phyloP scores from a whole-genome alignment of 352 stramenopile species.

The Phytophthora lateralis region DNA sequence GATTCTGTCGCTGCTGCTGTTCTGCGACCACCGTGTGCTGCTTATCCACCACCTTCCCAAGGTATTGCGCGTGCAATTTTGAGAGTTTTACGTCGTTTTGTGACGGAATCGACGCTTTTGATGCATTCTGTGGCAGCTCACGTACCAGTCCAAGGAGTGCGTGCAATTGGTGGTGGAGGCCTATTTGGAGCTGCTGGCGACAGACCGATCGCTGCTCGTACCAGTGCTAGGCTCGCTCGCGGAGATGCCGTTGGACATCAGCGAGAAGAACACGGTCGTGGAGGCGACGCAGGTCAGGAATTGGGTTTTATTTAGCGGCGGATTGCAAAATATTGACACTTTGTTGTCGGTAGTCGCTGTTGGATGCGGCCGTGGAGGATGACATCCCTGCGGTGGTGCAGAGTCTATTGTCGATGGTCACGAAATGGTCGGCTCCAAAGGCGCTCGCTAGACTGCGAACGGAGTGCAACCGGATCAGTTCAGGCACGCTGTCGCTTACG shows the following conservation, averaged over 20 bases:
- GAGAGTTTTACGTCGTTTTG: background rate
- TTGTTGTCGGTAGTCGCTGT: conserved; percentile 43
- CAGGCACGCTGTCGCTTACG: conserved; percentile 55
- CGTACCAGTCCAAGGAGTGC: conserved; percentile 82
- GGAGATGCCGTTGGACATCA: conserved; percentile 65
- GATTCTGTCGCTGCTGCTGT: conserved; percentile 70
- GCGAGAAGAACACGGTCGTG: conserved; percentile 72
- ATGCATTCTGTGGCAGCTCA: conserved; percentile 47
- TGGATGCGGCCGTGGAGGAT: conserved; percentile 78
- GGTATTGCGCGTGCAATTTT: conserved; percentile 26
- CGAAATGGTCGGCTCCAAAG: conserved; percentile 45
- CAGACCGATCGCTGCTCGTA: conserved; percentile 76
- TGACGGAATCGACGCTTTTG: background rate
- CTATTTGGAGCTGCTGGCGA: conserved; percentile 78
- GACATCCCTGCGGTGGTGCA: conserved; percentile 81
- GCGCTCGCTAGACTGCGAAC: conserved; percentile 59
- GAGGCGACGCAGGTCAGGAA: conserved; percentile 57
- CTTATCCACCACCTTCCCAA: conserved; percentile 85
- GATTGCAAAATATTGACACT: background rate
- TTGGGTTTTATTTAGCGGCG: background rate
- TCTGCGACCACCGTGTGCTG: conserved; percentile 73
- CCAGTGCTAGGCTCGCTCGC: conserved; percentile 80
- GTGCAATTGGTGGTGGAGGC: conserved; percentile 74
- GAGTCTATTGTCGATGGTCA: conserved; percentile 78
- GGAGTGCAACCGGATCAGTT: conserved; percentile 66